Evolutionary conservation across 108 stramenopile species (phyloP).

Genomic region (Discostella stelligeroides): DNA sequence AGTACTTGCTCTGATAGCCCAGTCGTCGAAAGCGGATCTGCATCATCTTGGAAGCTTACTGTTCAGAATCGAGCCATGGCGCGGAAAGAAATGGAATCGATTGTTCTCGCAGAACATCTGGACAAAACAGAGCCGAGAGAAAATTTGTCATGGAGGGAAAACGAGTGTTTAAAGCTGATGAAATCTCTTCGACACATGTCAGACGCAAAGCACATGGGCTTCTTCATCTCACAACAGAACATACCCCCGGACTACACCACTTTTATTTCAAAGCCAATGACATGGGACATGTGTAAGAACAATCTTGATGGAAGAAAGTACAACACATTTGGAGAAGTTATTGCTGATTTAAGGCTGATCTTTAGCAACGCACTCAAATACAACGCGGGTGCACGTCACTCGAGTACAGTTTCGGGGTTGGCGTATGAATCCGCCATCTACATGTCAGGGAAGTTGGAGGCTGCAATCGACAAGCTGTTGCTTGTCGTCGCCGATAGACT

Average conservation of each 20-base stretch:
- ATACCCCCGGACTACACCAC: conserved; percentile 82
- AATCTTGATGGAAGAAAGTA: conserved; percentile 73
- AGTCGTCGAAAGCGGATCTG: conserved; percentile 54
- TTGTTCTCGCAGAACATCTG: conserved; percentile 72
- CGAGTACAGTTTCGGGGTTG: conserved; percentile 61
- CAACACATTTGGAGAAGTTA: conserved; percentile 65
- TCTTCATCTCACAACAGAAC: conserved; percentile 61
- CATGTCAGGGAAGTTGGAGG: conserved; percentile 83
- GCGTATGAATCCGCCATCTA: conserved; percentile 73
- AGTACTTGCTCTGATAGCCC: conserved; percentile 50
- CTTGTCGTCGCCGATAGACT: conserved; percentile 74
- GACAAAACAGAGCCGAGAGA: conserved; percentile 76
- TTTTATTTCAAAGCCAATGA: conserved; percentile 84
- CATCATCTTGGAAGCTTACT: conserved; percentile 74
- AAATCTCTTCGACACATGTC: conserved; percentile 79
- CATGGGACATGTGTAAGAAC: conserved; percentile 73
- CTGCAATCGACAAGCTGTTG: conserved; percentile 79
- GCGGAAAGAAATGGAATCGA: conserved; percentile 79
- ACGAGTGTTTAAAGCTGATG: conserved; percentile 81
- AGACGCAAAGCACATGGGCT: conserved; percentile 73
- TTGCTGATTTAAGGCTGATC: conserved; percentile 80
- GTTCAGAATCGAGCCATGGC: conserved; percentile 65
- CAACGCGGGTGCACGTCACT: conserved; percentile 57
- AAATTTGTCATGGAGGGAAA: conserved; percentile 75
- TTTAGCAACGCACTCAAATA: conserved; percentile 88